Evolutionary conservation across 805 yeast genomes (phyloP), one percentile per base, ranked within the genome.

Genomic region (Sugiyamaella lignohabitans): DNA sequence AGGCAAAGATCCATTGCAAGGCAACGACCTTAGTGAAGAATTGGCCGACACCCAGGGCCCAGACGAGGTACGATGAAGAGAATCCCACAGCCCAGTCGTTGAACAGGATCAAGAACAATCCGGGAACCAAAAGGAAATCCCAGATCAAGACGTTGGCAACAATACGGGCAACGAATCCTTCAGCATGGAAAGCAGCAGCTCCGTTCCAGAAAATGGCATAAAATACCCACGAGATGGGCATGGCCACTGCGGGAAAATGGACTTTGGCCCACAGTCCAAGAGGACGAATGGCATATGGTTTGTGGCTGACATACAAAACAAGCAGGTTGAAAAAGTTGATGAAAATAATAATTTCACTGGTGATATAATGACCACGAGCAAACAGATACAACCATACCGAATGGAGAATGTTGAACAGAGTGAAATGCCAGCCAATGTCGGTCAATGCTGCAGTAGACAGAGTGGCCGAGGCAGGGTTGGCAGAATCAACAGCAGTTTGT

Each of bases 181-280:
- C 75, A 10, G 83, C 76, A 50, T 81, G 84, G 67, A 81, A 76
- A 60, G 82, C 61, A 23, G 82, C 82, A 1, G 94, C 88, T 40
- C 94, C 94, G 59, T 83, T 84, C 95, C 95, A 87, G 70, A 85
- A 83, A 34, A 86, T 61, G 20, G 80, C 81, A 59, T 79, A 84
- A 49, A 83, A 61, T 32, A 81, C 65, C 95, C 95, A 87, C 27
- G 84, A 71, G 46, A 84, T 63, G 11, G 95, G 94, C 56, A 84
- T 55, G 0, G 89, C 86, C 6, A 79, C 74, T 11, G 74, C 72
- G 14, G 91, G 75, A 54, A 80, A 65, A 64, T 87, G 94, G 43
- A 84, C 68, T 34, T 78, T 64, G 24, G 79, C 52, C 76, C 81
- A 80, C 50, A 70, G 71, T 45, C 66, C 51, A 42, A 78, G 54